Conservation (phyloP, 2,329 filamentous ascomycete species). For the Purpureocillium lavendulum region DNA sequence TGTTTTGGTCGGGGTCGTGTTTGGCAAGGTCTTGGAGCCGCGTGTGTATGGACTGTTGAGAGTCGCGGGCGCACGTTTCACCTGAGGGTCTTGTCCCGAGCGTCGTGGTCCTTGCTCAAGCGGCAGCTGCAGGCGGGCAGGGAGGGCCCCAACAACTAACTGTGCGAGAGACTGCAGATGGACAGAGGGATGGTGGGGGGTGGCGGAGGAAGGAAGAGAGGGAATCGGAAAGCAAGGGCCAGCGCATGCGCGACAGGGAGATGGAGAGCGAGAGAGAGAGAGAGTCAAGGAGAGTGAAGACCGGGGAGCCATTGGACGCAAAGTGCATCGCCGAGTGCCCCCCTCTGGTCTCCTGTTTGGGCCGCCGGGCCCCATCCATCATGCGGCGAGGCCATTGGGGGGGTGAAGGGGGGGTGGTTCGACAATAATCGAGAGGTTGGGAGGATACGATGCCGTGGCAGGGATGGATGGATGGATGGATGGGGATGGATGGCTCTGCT, state of each 20-base stretch:
- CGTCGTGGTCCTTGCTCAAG: no score
- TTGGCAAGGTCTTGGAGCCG: neutral
- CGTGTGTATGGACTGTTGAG: neutral
- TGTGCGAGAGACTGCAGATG: no score
- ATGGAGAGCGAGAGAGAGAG: neutral
- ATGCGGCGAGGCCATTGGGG: neutral
- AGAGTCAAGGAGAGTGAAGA: neutral
- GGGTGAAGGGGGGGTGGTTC: neutral
- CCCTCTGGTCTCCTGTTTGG: constrained; percentile 5
- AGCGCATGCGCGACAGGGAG: neutral
- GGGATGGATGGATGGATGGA: no score
- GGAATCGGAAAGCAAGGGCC: neutral
- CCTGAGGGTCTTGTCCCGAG: no score
- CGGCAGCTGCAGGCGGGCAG: no score
- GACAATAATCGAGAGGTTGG: constrained; percentile 10
- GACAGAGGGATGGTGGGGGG: neutral
- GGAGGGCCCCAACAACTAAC: no score
- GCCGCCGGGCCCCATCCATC: constrained; percentile 1
- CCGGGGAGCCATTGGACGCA: constrained; percentile 1
- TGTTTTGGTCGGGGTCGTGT: no score
- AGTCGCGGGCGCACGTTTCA: no score
- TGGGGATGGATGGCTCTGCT: no score
- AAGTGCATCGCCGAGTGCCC: neutral
- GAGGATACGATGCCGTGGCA: neutral
- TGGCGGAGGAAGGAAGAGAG: neutral